A percentile compares a stretch with the other conserved stretches of the same genome.
Evolutionary conservation across 2,329 filamentous ascomycete species (phyloP).

Genomic region (Neospermospora avenae): DNA sequence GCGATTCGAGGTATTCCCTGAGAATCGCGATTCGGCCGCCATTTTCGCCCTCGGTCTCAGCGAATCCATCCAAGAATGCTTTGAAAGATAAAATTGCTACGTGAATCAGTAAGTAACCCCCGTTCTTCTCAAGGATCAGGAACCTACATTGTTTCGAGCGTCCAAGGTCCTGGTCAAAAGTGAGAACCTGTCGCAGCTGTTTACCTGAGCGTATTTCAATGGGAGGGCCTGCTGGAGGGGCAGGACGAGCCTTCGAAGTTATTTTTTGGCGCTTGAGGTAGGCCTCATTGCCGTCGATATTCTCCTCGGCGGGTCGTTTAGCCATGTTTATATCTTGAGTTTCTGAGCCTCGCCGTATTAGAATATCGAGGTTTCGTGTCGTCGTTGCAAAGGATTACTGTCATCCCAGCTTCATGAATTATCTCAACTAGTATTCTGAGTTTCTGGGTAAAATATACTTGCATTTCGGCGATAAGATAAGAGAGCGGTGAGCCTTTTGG

Average conservation of each 20-base stretch:
- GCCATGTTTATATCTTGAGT: constrained; percentile 21
- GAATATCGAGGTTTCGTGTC: not conserved
- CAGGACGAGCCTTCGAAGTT: constrained; percentile 46
- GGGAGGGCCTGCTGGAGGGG: constrained; percentile 36
- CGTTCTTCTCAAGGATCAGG: not conserved
- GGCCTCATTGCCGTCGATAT: constrained; percentile 32
- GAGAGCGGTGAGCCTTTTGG: constrained; percentile 1
- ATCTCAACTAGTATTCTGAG: not conserved
- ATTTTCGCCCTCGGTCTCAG: constrained; percentile 47
- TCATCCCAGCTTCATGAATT: not conserved
- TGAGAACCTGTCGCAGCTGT: constrained; percentile 66
- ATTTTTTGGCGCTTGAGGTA: constrained; percentile 37
- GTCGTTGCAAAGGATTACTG: not conserved
- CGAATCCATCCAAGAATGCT: constrained; percentile 64
- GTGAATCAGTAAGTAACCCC: not conserved
- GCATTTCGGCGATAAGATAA: constrained; percentile 1
- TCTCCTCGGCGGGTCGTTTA: constrained; percentile 31
- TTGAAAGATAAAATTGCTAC: constrained; percentile 68
- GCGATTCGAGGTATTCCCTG: constrained; percentile 62
- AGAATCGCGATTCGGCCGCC: constrained; percentile 56
- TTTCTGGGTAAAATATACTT: too few relatives aligned
- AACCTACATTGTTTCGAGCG: constrained; percentile 61
- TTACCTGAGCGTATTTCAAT: constrained; percentile 61
- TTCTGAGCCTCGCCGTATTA: not conserved
- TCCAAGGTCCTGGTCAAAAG: constrained; percentile 67